Percentiles rank a stretch among this genome's conserved stretches.
Conservation (phyloP, 306 rosid species). For the Lathyrus sativus region DNA sequence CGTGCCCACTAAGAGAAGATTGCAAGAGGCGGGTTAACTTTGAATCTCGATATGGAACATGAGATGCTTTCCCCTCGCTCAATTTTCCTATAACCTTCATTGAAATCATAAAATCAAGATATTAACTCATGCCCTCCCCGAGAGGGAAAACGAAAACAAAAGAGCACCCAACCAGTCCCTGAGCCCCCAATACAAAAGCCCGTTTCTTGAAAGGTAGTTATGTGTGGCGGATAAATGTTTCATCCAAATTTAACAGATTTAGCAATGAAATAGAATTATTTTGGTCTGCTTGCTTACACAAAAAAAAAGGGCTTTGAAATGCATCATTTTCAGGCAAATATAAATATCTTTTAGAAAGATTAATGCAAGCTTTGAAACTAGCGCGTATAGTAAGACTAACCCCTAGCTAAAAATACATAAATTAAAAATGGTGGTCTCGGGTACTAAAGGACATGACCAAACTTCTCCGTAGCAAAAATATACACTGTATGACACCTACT, state of each 20-base stretch:
- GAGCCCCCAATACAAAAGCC: background rate
- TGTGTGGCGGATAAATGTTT: constrained; percentile 7
- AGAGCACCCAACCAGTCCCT: background rate
- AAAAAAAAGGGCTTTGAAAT: background rate
- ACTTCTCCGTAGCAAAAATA: constrained; percentile 17
- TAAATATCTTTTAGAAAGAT: constrained; percentile 23
- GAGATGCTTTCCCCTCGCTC: constrained; percentile 99
- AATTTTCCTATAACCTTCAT: constrained; percentile 95
- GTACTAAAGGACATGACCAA: constrained; percentile 8
- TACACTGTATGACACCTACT: constrained; percentile 54
- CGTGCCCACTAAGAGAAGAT: constrained; percentile 92
- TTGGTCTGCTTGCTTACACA: constrained; percentile 11
- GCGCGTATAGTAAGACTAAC: background rate
- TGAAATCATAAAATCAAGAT: constrained; percentile 48
- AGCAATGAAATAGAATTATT: constrained; percentile 20
- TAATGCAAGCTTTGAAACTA: constrained; percentile 19
- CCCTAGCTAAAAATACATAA: constrained; percentile 1
- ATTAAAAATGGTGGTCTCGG: constrained; percentile 2
- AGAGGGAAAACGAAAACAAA: background rate
- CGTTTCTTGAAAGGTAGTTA: background rate
- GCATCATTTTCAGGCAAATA: constrained; percentile 13
- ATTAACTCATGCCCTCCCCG: background rate
- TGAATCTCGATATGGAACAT: constrained; percentile 98
- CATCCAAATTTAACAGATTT: constrained; percentile 22
- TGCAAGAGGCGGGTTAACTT: constrained; percentile 98